Conservation (phyloP, 2,329 filamentous ascomycete species). For the Acephala macrosclerotiorum region DNA sequence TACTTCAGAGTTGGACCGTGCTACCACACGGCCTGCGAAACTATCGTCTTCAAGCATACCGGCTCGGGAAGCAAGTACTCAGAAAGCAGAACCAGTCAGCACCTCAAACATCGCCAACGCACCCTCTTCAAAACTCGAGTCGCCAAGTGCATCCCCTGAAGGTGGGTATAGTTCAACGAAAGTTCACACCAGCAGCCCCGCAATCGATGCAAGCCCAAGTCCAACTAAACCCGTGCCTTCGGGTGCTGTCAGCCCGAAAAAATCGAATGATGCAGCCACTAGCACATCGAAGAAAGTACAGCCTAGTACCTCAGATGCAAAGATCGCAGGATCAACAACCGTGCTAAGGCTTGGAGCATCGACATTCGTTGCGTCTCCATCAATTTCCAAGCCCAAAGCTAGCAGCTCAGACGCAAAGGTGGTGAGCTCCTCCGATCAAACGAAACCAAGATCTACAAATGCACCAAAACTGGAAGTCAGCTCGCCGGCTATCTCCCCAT, state of each 20-base stretch:
- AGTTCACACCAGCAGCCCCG: background rate
- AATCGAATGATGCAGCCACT: no score
- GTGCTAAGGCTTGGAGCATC: background rate
- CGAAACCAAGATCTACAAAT: background rate
- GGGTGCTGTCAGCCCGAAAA: background rate
- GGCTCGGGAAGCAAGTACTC: background rate
- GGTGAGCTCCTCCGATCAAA: background rate
- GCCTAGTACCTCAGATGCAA: background rate
- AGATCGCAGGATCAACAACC: background rate
- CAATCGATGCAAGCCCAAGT: background rate
- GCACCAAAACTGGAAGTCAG: background rate
- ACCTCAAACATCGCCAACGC: background rate
- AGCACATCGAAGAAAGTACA: background rate
- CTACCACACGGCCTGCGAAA: background rate
- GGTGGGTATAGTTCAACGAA: background rate
- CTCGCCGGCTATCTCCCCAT: background rate
- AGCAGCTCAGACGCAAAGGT: background rate
- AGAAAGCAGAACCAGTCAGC: background rate
- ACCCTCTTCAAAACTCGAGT: background rate
- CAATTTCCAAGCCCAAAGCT: background rate
- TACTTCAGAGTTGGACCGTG: background rate
- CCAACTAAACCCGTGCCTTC: background rate
- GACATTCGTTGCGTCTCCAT: background rate
- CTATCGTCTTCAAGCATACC: background rate
- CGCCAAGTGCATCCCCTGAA: background rate